These are phyloP conservation scores for Calonectria hawksworthii DNA, from an alignment of 2,329 filamentous ascomycete species.

Conservation along the genomic window DNA sequence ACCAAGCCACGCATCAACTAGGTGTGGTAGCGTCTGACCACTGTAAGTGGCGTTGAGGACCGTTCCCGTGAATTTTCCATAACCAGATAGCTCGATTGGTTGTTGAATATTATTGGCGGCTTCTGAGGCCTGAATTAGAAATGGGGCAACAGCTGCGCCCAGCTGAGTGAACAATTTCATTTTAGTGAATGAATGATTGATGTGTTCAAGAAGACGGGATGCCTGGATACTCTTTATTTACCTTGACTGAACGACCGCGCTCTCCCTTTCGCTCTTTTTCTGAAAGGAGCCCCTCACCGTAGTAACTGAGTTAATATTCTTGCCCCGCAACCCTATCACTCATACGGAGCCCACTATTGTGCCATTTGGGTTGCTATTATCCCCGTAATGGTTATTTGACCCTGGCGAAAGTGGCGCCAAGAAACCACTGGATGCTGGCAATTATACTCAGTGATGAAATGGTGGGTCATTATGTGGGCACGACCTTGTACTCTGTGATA, in stretches of 20 bases:
- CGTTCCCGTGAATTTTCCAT: constrained; percentile 39
- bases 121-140: constrained; percentile 24
- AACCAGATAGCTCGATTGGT: constrained; percentile 32
- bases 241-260: too few species aligned
- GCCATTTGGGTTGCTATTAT: constrained; percentile 7
- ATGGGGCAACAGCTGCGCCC: constrained; percentile 28
- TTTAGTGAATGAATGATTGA: not conserved
- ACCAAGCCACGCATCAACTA: constrained; percentile 63
- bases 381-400: not conserved
- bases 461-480: not conserved
- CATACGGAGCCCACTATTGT: constrained; percentile 16
- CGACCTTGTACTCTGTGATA: not conserved
- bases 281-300: not conserved
- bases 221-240: not conserved
- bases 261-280: not conserved
- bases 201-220: not conserved
- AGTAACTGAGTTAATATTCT: not conserved
- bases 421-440: not conserved
- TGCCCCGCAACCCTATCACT: not conserved
- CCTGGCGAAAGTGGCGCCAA: not conserved
- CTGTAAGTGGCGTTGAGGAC: constrained; percentile 35
- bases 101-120: constrained; percentile 15
- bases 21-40: constrained; percentile 20
- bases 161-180: constrained; percentile 36
- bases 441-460: not conserved